These are phyloP conservation scores for Martiniozyma asiatica DNA, from an alignment of 1,139 yeast genomes.

Conservation along the genomic window DNA sequence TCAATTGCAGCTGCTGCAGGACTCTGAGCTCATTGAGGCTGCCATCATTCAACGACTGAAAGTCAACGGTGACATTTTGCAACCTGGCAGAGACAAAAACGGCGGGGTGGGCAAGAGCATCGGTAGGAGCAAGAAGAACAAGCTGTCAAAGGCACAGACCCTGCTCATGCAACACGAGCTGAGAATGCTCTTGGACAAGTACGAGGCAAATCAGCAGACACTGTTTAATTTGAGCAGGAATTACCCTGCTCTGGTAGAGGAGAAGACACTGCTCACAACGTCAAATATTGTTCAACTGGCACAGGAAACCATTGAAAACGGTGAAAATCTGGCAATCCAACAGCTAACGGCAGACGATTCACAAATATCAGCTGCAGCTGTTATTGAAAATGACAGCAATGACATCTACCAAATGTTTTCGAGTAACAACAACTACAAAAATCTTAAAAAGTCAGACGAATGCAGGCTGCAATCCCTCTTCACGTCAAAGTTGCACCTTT, in stretches of 20 bases:
- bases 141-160: slow-evolving; percentile 33
- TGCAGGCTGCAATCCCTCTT: too few relatives aligned
- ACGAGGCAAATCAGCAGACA: slow-evolving; percentile 26
- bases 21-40: slow-evolving; percentile 43
- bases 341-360: slow-evolving; percentile 1
- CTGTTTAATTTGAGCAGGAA: slow-evolving; percentile 1
- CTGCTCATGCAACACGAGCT: slow-evolving; percentile 64
- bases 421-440: too few relatives aligned
- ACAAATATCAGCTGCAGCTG: too few relatives aligned
- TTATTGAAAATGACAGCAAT: too few relatives aligned
- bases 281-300: too few relatives aligned
- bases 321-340: slow-evolving; percentile 3
- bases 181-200: slow-evolving; percentile 36
- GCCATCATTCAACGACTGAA: slow-evolving; percentile 39
- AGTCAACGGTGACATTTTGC: slow-evolving; percentile 34
- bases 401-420: too few relatives aligned
- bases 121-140: too few relatives aligned
- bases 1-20: slow-evolving; percentile 26
- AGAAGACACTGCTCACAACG: neutral
- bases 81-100: slow-evolving; percentile 23
- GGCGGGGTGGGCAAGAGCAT: too few relatives aligned
- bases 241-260: neutral
- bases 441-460: too few relatives aligned
- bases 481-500: slow-evolving; percentile 38
- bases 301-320: slow-evolving; percentile 3